Percentiles rank a stretch among this genome's conserved stretches.
These are phyloP conservation scores for Neurospora sp. DNA, from an alignment of 495 filamentous ascomycete genomes.

Conservation along the genomic window DNA sequence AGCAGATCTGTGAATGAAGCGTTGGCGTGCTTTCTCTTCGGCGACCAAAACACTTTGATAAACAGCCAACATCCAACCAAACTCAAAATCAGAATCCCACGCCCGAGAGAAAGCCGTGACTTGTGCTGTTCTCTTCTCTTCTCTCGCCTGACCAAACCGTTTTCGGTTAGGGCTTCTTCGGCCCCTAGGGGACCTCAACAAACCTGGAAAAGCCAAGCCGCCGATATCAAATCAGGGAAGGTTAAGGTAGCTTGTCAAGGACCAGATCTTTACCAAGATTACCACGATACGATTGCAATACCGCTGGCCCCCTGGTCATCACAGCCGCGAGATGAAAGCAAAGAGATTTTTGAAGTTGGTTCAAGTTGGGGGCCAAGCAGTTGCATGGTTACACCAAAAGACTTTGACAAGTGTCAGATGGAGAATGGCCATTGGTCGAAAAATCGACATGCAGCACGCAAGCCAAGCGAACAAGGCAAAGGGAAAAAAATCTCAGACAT, in stretches of 20 bases:
- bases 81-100: background rate
- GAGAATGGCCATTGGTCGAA: background rate
- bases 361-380: background rate
- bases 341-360: background rate
- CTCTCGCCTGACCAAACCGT: background rate
- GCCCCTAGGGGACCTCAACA: background rate
- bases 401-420: background rate
- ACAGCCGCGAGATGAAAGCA: background rate
- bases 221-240: no score
- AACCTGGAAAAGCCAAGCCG: no score
- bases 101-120: background rate
- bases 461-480: background rate
- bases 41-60: background rate
- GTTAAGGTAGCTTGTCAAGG: no score
- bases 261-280: background rate
- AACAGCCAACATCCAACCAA: background rate
- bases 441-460: background rate
- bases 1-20: background rate
- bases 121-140: background rate
- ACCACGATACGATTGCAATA: background rate
- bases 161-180: background rate
- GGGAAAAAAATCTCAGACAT: background rate
- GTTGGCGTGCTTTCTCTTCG: background rate
- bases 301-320: background rate
- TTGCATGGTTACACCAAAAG: background rate